These are phyloP conservation scores for Neonectria hederae DNA, from an alignment of 2,329 filamentous ascomycete species.

Conservation along the genomic window DNA sequence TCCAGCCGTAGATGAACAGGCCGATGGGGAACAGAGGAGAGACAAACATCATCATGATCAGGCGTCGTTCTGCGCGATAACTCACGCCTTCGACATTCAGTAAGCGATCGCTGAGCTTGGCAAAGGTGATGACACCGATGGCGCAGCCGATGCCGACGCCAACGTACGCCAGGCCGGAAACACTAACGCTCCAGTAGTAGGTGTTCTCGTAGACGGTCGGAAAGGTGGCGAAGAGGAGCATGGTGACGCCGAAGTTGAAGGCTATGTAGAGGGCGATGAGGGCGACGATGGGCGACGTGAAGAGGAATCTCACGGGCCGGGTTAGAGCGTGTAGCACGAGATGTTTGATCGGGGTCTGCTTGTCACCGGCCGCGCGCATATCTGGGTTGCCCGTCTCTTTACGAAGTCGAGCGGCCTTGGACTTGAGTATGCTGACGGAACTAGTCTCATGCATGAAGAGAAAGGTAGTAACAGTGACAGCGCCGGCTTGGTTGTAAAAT, in stretches of 20 bases:
- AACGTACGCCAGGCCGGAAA: conserved; percentile 54
- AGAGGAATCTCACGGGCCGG: conserved; percentile 57
- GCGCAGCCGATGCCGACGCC: conserved; percentile 55
- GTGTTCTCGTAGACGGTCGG: conserved; percentile 46
- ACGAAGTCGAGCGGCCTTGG: conserved; percentile 1
- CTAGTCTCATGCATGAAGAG: conserved; percentile 37
- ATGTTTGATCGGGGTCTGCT: conserved; percentile 21
- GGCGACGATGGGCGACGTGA: conserved; percentile 63
- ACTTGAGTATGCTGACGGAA: not conserved
- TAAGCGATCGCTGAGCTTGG: conserved; percentile 24
- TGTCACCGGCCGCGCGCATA: conserved; percentile 12
- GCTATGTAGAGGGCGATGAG: conserved; percentile 50
- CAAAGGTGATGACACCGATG: conserved; percentile 33
- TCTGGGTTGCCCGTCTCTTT: conserved; percentile 14
- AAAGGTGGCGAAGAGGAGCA: conserved; percentile 49
- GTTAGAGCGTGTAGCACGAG: conserved; percentile 46
- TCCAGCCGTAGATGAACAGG: conserved; percentile 68
- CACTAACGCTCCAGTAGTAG: conserved; percentile 44
- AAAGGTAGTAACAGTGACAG: not conserved
- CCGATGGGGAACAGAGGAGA: conserved; percentile 55
- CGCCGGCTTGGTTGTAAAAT: not conserved
- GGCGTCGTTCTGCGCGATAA: conserved; percentile 53
- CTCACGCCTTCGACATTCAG: not conserved
- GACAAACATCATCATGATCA: conserved; percentile 65
- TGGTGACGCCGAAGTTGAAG: conserved; percentile 49